Conservation (phyloP, 805 yeast species). For the Lachancea lanzarotensis region DNA sequence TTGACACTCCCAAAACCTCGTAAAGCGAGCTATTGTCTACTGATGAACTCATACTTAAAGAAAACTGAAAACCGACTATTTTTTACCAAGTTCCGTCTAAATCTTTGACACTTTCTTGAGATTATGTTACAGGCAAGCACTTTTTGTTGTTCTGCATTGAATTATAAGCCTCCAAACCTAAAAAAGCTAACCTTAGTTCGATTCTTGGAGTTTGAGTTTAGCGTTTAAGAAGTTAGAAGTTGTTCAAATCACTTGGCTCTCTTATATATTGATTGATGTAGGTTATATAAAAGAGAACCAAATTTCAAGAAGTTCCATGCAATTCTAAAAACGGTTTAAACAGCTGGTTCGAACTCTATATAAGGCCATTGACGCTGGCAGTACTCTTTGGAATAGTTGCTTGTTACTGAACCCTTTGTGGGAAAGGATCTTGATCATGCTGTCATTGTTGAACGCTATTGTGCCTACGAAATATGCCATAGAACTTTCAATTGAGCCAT, state of each 20-base stretch:
- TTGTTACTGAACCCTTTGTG: neutral
- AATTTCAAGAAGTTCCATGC: too few relatives aligned
- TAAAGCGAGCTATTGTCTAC: conserved; percentile 33
- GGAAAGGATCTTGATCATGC: conserved; percentile 1
- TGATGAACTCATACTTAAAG: conserved; percentile 1
- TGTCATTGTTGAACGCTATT: conserved; percentile 22
- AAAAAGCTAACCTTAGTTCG: too few relatives aligned
- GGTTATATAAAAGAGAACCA: too few relatives aligned
- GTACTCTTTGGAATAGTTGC: too few relatives aligned
- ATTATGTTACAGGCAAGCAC: neutral
- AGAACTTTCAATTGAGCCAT: conserved; percentile 35
- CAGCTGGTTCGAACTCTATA: too few relatives aligned
- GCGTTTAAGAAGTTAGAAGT: too few relatives aligned
- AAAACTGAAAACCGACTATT: neutral
- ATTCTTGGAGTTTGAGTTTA: too few relatives aligned
- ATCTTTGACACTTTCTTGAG: neutral
- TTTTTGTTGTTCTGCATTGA: neutral
- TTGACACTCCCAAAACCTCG: conserved; percentile 50
- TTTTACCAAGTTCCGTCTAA: neutral
- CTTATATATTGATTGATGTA: too few relatives aligned
- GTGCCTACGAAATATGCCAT: conserved; percentile 35
- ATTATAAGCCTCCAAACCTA: neutral
- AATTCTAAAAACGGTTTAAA: too few relatives aligned
- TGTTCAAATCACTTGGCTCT: too few relatives aligned
- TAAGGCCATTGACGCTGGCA: too few relatives aligned